phyloP scores from a whole-genome alignment of 2,329 filamentous ascomycete species.

The Coniochaeta hoffmannii region DNA sequence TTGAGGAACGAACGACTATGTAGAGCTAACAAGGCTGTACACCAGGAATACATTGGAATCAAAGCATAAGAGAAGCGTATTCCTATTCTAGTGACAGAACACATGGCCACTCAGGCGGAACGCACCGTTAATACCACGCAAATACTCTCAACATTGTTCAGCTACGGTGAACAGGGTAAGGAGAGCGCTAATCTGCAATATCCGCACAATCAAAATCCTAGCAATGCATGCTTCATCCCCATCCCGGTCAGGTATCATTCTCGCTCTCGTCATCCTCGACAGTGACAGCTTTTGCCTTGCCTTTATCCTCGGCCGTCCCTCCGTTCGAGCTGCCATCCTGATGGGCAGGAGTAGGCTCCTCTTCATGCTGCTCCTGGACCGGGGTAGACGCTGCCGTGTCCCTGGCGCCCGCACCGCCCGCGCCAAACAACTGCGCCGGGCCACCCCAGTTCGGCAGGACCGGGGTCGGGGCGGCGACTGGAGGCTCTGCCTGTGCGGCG shows the following conservation, averaged over 20 bases:
- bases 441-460: not conserved
- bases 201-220: no score
- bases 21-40: no score
- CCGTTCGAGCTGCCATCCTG: not conserved
- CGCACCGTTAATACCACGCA: no score
- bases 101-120: no score
- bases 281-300: slow-evolving; percentile 1
- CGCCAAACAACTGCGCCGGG: not conserved
- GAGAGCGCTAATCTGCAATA: no score
- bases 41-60: no score
- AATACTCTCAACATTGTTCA: no score
- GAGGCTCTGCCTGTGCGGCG: not conserved
- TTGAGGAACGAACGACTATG: no score
- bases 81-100: no score
- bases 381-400: not conserved
- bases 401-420: not conserved
- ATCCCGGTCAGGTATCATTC: not conserved
- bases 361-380: not conserved
- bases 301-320: not conserved
- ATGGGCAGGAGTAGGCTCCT: not conserved
- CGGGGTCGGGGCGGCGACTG: not conserved
- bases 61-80: no score
- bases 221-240: not conserved
- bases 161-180: no score
- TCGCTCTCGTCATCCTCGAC: slow-evolving; percentile 2